Base-by-base conservation (phyloP, 495 filamentous ascomycete species). In the Bathelium albidoporum region DNA sequence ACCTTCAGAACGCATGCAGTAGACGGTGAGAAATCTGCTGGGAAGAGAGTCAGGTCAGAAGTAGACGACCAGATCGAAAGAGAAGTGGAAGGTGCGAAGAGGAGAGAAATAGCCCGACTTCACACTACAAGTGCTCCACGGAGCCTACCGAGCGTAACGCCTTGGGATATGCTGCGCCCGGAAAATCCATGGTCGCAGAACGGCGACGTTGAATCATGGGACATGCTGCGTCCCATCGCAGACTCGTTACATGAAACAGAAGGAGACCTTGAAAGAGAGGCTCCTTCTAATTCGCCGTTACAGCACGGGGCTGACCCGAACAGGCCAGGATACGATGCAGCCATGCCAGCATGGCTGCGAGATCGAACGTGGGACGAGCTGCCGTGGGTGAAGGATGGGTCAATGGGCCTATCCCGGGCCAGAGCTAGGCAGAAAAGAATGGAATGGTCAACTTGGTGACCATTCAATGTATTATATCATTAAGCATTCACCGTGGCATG, bases 161-260 rank as follows among this genome's bases (percentile, higher is more conserved):
- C 49, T 29, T 55, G 49, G 49, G 49, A 55, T 29, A 55, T 55
- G 49, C 24, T 55, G 20, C 49, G 49, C n/a, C 43, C 43, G 26
- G 49, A 55, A 11, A 55, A 24, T 24, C 29, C 49, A 29, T n/a
- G 22, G 9, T 55, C 29, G 24, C 49, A 55, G 49, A 28, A 26
- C 29, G 24, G 22, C 9, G 49, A 55, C 7, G 24, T 26, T 55
- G 49, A 55, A 29, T 5, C 49, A 29, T 55, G 49, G 49, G 49
- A 55, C 24, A 55, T 55, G 49, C 20, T 55, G 5, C 49, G 49
- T 24, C 49, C 49, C 10, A 24, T 55, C 49, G 20, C 49, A 9
- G 24, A n/a, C 7, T 29, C 49, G 5, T 55, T 55, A 55, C 20
- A 16, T 28, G 24, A 55, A 55, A 5, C 49, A 12, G 24, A 29